Evolutionary conservation across 495 filamentous ascomycete species (phyloP), one percentile per base, ranked within the genome.

Genomic region (Neurospora intermedia): DNA sequence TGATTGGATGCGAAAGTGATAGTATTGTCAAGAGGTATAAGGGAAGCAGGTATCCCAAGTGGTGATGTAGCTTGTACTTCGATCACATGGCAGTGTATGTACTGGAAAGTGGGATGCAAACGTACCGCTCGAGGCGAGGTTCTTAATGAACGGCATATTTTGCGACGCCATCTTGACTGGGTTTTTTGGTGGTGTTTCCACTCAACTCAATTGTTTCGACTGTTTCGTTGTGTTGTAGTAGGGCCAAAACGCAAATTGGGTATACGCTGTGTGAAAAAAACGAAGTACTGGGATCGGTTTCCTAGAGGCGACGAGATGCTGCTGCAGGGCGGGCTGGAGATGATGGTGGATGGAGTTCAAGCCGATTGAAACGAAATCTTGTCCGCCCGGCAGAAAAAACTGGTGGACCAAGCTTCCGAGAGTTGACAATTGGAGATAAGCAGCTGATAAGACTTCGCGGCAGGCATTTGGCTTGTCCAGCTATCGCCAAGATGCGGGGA

Each of bases 101-200:
- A 23, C 27, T 35, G 13, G n/a, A 9, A 23, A 2, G n/a, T 38
- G 39, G 45, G 69, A 43, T 31, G 59, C 42, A 15, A 72, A 82
- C 84, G 39, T 38, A 87, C 85, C 85, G 71, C 84, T 86, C 16
- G 85, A 87, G 69, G 85, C 85, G 71, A 87, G 82, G 69, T 85
- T 82, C 75, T 83, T 85, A 46, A 87, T 87, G 66, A 87, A 87
- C 18, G 85, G 84, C 84, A 86, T 86, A 27, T 77, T 80, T 76
- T 82, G 77, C 70, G 83, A 75, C 72, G 84, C 82, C 84, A 86
- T 86, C 69, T 76, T 80, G 73, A 66, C n/a, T 70, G 70, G 27
- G 27, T 27, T 27, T 6, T 73, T 41, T 66, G 35, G 27, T 66
- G 27, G 54, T 35, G 6, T 62, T 62, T 9, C 13, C 54, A 62